A percentile compares a stretch with the other conserved stretches of the same genome.
phyloP scores from a whole-genome alignment of 176 grass and related monocot species.

The Rhynchospora pubera region DNA sequence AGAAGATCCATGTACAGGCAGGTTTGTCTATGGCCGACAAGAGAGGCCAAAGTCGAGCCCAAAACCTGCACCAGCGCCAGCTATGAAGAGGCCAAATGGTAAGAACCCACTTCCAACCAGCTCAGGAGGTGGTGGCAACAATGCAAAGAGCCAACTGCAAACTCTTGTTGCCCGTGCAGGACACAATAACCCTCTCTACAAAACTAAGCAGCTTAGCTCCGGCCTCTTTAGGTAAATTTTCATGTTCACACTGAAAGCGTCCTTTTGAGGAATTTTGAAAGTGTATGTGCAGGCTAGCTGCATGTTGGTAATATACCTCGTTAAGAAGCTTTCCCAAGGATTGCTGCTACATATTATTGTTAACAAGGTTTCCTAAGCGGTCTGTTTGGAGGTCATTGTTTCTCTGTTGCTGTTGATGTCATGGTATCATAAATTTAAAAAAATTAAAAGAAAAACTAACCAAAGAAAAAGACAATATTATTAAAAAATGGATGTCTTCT shows the following conservation, averaged over 20 bases:
- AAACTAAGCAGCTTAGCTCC: conserved; percentile 67
- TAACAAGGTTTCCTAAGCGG: neutral
- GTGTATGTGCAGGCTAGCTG: neutral
- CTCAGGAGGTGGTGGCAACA: conserved; percentile 43
- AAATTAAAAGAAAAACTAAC: neutral
- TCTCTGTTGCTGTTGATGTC: neutral
- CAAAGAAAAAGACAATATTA: too few relatives aligned
- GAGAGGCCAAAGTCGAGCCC: conserved; percentile 52
- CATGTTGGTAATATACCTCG: neutral
- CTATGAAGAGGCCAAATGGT: conserved; percentile 34
- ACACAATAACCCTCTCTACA: conserved; percentile 64
- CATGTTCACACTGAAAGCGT: neutral
- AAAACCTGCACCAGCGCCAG: conserved; percentile 34
- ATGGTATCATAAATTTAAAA: neutral
- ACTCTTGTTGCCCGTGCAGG: conserved; percentile 48
- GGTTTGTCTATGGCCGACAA: conserved; percentile 74
- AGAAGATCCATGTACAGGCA: conserved; percentile 70
- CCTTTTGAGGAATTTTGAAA: neutral
- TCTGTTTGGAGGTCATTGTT: neutral
- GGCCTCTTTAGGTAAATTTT: conserved; percentile 36
- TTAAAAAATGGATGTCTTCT: neutral
- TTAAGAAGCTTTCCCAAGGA: neutral
- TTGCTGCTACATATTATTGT: neutral
- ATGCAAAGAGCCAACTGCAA: conserved; percentile 70
- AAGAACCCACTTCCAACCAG: conserved; percentile 37